Base-by-base conservation (phyloP, 129 eudicot genomes). In the Pittosporum tobira region DNA sequence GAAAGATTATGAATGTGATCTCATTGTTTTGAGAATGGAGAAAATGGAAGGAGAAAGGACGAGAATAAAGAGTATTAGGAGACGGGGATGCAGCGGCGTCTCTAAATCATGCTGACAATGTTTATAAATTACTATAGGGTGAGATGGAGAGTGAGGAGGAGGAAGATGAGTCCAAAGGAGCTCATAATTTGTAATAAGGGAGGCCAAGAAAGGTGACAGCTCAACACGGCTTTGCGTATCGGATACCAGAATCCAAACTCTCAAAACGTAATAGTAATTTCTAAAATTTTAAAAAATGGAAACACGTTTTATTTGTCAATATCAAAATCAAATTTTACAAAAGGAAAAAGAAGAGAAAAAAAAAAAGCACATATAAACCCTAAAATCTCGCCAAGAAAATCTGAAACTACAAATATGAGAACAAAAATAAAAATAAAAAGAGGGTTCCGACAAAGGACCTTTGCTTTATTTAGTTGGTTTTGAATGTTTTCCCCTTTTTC, bases 101-200 rank as follows among this genome's bases (percentile, higher is more conserved):
- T n/a, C 14, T 44, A n/a, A 44, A 44, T 44, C 19, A 44, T 6
- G 7, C 11, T 15, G 8, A 4, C n/a, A 3, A 15, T 4, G 15
- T 5, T 44, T 19, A 6, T n/a, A 1, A 6, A 34, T 34, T 6
- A 34, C 10, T 5, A 34, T 6, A 34, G 7, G 7, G 10, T 34
- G 10, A 34, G 40, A 34, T 6, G 11, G 40, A 45, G 14, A 31
- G 53, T 1, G 8, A 61, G 46, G 4, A 60, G n/a, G 21, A 56
- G 16, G 45, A 31, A 50, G 51, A 55, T 65, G 77, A 70, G 81
- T 71, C 47, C 76, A 70, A 75, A 70, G 64, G 51, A 61, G 55
- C 62, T n/a, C 66, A 74, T 80, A 78, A 77, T 77, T 74, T 70
- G 84, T 77, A 74, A 67, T 47, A 37, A 10, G 22, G 3, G 6